These are phyloP conservation scores for Vanderwaltozyma polyspora DNA, from an alignment of 805 yeast genomes.

Conservation along the genomic window DNA sequence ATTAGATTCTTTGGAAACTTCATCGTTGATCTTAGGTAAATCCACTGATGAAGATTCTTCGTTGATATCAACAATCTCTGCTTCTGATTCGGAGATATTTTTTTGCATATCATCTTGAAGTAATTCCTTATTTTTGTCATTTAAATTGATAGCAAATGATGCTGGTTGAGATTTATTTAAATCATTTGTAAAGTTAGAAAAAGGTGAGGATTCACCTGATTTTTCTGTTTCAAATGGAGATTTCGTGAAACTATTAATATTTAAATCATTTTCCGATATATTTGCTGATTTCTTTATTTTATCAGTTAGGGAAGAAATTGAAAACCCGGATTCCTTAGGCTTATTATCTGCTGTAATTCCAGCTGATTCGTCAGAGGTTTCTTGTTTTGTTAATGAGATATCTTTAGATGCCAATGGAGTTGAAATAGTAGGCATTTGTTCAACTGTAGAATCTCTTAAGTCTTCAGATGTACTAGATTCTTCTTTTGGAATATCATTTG, in stretches of 20 bases:
- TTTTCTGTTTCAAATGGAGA: neutral
- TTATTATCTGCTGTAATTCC: neutral
- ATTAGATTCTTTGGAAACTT: no score
- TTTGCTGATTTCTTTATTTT: conserved; percentile 22
- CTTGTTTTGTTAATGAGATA: neutral
- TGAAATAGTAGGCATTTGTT: conserved; percentile 9
- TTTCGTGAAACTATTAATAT: conserved; percentile 2
- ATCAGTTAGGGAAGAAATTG: conserved; percentile 18
- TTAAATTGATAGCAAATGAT: no score
- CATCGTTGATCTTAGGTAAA: no score
- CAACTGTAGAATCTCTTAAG: conserved; percentile 16
- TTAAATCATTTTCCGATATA: conserved; percentile 6
- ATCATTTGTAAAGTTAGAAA: conserved; percentile 17
- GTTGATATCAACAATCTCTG: no score
- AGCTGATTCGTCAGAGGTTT: neutral
- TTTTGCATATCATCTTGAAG: no score
- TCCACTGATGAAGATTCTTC: neutral
- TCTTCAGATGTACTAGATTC: no score
- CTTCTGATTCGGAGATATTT: no score
- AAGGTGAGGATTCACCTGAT: conserved; percentile 13
- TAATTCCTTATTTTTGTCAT: no score
- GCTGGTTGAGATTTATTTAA: conserved; percentile 9
- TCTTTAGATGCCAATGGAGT: neutral
- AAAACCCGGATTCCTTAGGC: conserved; percentile 2
- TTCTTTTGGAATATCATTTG: no score